Evolutionary conservation across 371 early-diverging fungal species (phyloP).

Genomic region (Homolaphlyctis polyrhiza): DNA sequence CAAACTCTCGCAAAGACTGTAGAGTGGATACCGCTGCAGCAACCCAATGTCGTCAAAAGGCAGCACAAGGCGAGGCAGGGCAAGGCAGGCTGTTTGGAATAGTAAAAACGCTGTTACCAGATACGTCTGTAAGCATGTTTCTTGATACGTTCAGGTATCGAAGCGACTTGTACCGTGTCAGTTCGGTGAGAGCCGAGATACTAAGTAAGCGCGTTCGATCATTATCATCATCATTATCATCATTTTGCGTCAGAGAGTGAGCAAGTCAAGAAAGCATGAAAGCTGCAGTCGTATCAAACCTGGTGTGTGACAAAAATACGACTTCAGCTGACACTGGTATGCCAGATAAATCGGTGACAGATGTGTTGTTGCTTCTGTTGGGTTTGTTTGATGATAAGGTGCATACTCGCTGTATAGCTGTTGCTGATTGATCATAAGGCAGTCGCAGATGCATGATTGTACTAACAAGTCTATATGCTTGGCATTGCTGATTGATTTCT

Average conservation of each 20-base stretch:
- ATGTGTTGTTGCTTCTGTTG: no score
- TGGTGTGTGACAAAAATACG: no score
- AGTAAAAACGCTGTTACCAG: conserved; percentile 5
- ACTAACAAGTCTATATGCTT: neutral
- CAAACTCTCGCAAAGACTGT: conserved; percentile 13
- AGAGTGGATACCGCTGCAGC: conserved; percentile 11
- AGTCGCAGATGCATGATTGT: neutral
- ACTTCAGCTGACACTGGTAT: no score
- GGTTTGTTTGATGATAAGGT: no score
- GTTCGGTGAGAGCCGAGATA: neutral
- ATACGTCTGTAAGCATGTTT: conserved; percentile 16
- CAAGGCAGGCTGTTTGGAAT: neutral
- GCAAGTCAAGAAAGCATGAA: neutral
- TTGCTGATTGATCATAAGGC: no score
- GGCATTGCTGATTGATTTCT: neutral
- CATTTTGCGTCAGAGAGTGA: no score
- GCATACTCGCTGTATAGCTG: no score
- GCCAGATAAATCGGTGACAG: no score
- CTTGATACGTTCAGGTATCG: conserved; percentile 16
- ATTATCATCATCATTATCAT: no score
- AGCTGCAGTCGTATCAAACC: neutral
- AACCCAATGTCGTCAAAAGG: neutral
- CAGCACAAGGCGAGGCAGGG: neutral
- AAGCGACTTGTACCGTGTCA: neutral
- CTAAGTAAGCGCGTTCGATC: neutral